These are phyloP conservation scores for Modicella reniformis DNA, from an alignment of 371 early-diverging fungal genomes.

Conservation along the genomic window DNA sequence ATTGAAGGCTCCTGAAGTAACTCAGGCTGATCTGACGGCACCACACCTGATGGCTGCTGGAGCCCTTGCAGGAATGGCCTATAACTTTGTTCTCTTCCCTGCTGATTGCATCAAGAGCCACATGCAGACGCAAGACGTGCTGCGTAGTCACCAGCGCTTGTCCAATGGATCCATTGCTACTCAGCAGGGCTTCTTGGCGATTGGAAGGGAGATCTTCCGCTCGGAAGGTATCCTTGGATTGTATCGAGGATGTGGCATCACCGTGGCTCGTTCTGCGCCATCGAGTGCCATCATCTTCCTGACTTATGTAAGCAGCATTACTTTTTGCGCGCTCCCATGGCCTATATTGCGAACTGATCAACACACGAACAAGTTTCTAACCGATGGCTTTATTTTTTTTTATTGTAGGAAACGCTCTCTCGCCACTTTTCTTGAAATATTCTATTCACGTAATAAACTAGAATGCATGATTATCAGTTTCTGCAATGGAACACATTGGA, in stretches of 20 bases:
- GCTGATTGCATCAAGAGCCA: slow-evolving; percentile 95
- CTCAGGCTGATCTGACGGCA: slow-evolving; percentile 70
- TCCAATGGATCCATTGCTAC: slow-evolving; percentile 8
- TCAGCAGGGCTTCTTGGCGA: slow-evolving; percentile 61
- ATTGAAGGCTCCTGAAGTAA: slow-evolving; percentile 30
- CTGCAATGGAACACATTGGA: no score
- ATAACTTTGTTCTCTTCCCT: slow-evolving; percentile 90
- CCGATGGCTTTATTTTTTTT: background rate
- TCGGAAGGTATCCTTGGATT: slow-evolving; percentile 86
- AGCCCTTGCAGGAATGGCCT: slow-evolving; percentile 92
- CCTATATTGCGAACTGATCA: background rate
- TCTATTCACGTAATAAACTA: no score
- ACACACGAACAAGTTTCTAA: slow-evolving; percentile 3
- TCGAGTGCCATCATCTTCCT: slow-evolving; percentile 93
- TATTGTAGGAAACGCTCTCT: slow-evolving; percentile 24
- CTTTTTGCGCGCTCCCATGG: background rate
- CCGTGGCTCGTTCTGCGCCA: slow-evolving; percentile 88
- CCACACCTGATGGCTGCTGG: slow-evolving; percentile 86
- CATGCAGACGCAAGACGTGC: slow-evolving; percentile 88
- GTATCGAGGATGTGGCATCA: slow-evolving; percentile 94
- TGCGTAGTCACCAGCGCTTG: slow-evolving; percentile 31
- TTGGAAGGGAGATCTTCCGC: slow-evolving; percentile 75
- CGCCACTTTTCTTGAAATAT: slow-evolving; percentile 28
- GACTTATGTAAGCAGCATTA: slow-evolving; percentile 71
- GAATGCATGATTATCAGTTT: no score